Percentiles rank a stretch among this genome's conserved stretches.
Evolutionary conservation across 2,329 filamentous ascomycete species (phyloP).

Genomic region (Aureobasidium melanogenum): DNA sequence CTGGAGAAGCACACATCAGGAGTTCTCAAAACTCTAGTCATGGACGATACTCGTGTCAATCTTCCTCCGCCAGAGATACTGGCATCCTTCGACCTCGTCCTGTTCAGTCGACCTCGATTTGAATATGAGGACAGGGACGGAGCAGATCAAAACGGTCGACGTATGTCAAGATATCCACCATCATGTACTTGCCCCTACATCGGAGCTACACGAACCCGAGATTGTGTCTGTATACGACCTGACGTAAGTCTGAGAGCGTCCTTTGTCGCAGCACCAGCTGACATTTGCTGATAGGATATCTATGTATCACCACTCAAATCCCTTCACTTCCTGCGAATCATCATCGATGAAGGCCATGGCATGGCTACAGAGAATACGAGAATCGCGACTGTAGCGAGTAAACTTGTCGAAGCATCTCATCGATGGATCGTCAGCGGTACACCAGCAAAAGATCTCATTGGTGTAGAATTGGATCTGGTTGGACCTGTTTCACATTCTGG

Average conservation of each 20-base stretch:
- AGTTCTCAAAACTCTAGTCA: conserved; percentile 52
- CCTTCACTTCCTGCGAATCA: conserved; percentile 77
- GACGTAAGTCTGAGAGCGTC: too few species aligned
- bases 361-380: conserved; percentile 62
- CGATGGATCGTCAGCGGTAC: conserved; percentile 90
- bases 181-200: conserved; percentile 35
- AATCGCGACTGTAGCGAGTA: conserved; percentile 45
- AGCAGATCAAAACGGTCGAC: conserved; percentile 36
- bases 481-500: conserved; percentile 17
- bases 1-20: conserved; percentile 65
- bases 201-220: conserved; percentile 32
- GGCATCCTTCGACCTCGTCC: conserved; percentile 60
- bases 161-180: conserved; percentile 20
- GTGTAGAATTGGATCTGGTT: conserved; percentile 55
- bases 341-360: conserved; percentile 86
- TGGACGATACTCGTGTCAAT: conserved; percentile 43
- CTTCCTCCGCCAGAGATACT: conserved; percentile 54
- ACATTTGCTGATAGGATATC: conserved; percentile 19
- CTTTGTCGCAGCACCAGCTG: too few species aligned
- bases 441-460: conserved; percentile 73
- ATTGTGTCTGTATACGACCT: conserved; percentile 36
- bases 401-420: conserved; percentile 52
- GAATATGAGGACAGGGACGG: conserved; percentile 55
- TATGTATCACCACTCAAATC: conserved; percentile 56
- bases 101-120: conserved; percentile 68